These are phyloP conservation scores for Boletus subcaerulescens DNA, from an alignment of 768 basidiomycete species.

Conservation along the genomic window DNA sequence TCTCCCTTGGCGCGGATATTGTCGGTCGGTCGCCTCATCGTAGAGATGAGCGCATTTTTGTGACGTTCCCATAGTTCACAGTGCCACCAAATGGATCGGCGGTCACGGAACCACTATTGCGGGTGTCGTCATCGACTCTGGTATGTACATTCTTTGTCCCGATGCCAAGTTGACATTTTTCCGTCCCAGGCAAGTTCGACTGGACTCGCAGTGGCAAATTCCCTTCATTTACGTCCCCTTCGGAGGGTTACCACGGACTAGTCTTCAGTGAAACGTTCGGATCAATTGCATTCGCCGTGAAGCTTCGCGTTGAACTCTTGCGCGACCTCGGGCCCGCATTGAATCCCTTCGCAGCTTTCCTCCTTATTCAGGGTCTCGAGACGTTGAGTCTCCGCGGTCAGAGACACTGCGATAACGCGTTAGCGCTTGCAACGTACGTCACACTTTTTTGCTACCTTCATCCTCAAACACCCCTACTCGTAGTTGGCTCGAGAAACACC, in stretches of 20 bases:
- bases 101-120: conserved; percentile 68
- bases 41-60: neutral
- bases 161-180: neutral
- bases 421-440: conserved; percentile 45
- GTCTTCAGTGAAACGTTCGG: conserved; percentile 51
- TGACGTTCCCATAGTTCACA: conserved; percentile 38
- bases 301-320: conserved; percentile 49
- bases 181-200: conserved; percentile 50
- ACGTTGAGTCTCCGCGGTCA: conserved; percentile 59
- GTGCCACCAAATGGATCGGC: conserved; percentile 67
- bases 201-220: conserved; percentile 53
- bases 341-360: conserved; percentile 57
- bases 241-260: conserved; percentile 57
- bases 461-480: too few species aligned
- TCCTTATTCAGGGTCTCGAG: conserved; percentile 59
- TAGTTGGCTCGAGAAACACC: conserved; percentile 59
- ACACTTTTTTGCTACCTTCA: neutral
- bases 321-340: conserved; percentile 53
- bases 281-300: conserved; percentile 46
- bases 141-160: conserved; percentile 29
- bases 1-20: conserved; percentile 57
- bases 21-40: conserved; percentile 33
- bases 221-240: conserved; percentile 53
- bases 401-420: conserved; percentile 56
- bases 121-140: conserved; percentile 60